Conservation (phyloP, 225 moss, liverwort and hornwort genomes). For the Neckera pumila region DNA sequence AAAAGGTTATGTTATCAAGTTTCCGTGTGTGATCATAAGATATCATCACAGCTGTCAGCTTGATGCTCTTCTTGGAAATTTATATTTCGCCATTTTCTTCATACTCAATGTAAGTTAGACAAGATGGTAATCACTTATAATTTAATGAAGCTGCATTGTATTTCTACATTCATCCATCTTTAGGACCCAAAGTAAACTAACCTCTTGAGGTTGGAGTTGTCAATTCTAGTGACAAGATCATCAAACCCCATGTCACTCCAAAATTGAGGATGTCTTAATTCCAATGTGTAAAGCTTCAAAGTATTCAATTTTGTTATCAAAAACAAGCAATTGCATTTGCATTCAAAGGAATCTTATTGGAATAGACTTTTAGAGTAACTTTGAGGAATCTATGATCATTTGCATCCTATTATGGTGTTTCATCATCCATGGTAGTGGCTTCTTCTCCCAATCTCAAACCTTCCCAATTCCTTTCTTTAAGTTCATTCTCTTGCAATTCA, state of each 20-base stretch:
- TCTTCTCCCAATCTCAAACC: conserved; percentile 19
- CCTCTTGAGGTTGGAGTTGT: not conserved
- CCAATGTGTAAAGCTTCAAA: not conserved
- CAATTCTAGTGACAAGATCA: not conserved
- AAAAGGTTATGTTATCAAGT: not conserved
- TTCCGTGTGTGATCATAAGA: not conserved
- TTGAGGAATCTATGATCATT: not conserved
- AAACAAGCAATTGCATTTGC: accelerated
- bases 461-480: conserved; percentile 14
- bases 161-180: not conserved
- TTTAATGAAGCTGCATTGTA: not conserved
- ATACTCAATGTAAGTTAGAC: accelerated
- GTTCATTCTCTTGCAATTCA: not conserved
- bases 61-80: not conserved
- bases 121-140: not conserved
- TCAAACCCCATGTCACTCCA: accelerated
- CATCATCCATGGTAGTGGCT: conserved; percentile 14
- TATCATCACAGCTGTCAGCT: not conserved
- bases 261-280: not conserved
- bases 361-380: not conserved
- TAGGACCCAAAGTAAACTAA: accelerated
- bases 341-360: accelerated
- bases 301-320: not conserved
- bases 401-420: conserved; percentile 4
- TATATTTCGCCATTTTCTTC: not conserved